Conservation (phyloP, 305 asterid species). For the Withania somnifera region DNA sequence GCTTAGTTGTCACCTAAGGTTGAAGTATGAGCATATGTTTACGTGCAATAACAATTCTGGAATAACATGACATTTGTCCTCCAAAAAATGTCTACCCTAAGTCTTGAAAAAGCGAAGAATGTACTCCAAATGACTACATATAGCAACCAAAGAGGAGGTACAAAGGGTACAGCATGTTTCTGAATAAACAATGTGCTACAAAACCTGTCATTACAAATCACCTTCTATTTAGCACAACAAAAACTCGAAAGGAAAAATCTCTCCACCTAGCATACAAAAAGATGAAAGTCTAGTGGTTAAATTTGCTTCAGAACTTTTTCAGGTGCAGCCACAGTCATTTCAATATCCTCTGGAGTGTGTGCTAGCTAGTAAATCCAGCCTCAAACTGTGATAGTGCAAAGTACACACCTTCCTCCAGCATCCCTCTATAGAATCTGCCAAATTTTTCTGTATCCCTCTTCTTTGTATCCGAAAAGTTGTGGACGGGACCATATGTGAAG, state of each 20-base stretch:
- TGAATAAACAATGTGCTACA: background rate
- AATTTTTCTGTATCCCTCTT: slow-evolving; percentile 81
- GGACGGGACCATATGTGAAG: slow-evolving; percentile 75
- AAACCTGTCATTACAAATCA: background rate
- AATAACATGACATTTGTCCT: too few species aligned
- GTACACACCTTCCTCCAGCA: slow-evolving; percentile 95
- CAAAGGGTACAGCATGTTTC: background rate
- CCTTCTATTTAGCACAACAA: background rate
- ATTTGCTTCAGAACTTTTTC: slow-evolving; percentile 59
- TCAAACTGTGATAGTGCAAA: slow-evolving; percentile 95
- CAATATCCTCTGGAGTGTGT: slow-evolving; percentile 70
- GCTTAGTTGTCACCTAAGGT: too few species aligned
- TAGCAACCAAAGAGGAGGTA: background rate
- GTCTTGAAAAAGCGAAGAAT: too few species aligned
- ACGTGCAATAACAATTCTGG: too few species aligned
- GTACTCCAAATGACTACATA: background rate
- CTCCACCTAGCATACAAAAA: background rate
- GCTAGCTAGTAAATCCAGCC: slow-evolving; percentile 94
- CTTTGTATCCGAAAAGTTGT: slow-evolving; percentile 79
- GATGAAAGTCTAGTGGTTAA: background rate
- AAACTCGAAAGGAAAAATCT: background rate
- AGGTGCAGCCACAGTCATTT: slow-evolving; percentile 70
- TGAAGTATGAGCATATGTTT: too few species aligned
- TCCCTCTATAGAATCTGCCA: slow-evolving; percentile 61
- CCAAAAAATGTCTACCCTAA: too few species aligned